phyloP scores from a whole-genome alignment of 2,329 filamentous ascomycete genomes.

The Fusarium luffae region DNA sequence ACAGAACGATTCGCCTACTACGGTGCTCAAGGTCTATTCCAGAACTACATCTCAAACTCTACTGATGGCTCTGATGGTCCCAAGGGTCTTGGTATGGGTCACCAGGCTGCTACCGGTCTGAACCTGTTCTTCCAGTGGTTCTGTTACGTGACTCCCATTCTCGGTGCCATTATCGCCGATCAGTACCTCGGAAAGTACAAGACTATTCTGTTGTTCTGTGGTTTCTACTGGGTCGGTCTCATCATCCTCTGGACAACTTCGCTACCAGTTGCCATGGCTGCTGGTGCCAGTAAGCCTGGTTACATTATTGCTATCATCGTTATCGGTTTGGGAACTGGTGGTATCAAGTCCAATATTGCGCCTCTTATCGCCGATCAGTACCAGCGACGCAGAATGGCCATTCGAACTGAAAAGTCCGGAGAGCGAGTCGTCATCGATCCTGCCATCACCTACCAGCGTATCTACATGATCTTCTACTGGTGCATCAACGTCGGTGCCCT shows the following conservation, averaged over 20 bases:
- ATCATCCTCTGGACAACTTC: conserved; percentile 65
- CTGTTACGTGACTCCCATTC: conserved; percentile 56
- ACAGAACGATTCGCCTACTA: conserved; percentile 70
- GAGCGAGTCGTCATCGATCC: conserved; percentile 75
- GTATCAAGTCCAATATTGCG: conserved; percentile 74
- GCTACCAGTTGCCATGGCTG: conserved; percentile 51
- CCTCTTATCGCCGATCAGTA: conserved; percentile 75
- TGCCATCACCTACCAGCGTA: conserved; percentile 71
- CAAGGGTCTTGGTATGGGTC: conserved; percentile 65
- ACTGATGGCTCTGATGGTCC: conserved; percentile 52
- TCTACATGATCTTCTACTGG: conserved; percentile 81
- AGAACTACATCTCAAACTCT: conserved; percentile 62
- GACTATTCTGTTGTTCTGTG: conserved; percentile 68
- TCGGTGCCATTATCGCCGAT: conserved; percentile 67
- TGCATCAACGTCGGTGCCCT: conserved; percentile 80
- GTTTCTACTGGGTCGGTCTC: conserved; percentile 68
- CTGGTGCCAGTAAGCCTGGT: conserved; percentile 58
- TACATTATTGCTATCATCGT: conserved; percentile 68
- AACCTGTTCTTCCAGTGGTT: conserved; percentile 67
- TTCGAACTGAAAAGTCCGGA: conserved; percentile 60
- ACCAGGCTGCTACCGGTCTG: conserved; percentile 65
- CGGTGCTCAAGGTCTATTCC: conserved; percentile 63
- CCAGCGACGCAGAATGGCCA: conserved; percentile 61
- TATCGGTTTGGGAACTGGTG: conserved; percentile 74
- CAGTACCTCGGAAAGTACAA: conserved; percentile 70